Conservation (phyloP, 257 asterid genomes). For the Agastache rugosa region DNA sequence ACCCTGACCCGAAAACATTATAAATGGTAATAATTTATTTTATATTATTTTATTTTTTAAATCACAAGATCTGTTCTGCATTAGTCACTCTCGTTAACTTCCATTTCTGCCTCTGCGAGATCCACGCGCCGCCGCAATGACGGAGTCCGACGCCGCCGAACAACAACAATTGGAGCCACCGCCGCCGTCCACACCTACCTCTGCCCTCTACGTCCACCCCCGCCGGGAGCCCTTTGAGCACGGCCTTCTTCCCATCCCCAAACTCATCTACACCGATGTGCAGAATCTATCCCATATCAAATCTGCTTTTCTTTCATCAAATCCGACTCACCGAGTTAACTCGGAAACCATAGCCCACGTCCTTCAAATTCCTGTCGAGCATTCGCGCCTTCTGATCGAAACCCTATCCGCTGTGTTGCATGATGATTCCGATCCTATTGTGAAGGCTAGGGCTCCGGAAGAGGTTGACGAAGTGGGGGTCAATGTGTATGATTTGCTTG, state of each 20-base stretch:
- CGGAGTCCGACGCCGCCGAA: slow-evolving; percentile 42
- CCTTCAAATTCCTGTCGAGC: slow-evolving; percentile 73
- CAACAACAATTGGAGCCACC: slow-evolving; percentile 42
- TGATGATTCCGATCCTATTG: slow-evolving; percentile 70
- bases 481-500: slow-evolving; percentile 80
- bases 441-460: slow-evolving; percentile 52
- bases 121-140: slow-evolving; percentile 66
- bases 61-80: slow-evolving; percentile 23
- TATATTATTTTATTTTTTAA: neutral
- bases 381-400: slow-evolving; percentile 77
- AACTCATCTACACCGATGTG: slow-evolving; percentile 76
- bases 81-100: slow-evolving; percentile 13
- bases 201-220: slow-evolving; percentile 59
- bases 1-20: slow-evolving; percentile 7
- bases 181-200: slow-evolving; percentile 39
- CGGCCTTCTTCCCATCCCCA: slow-evolving; percentile 85
- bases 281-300: slow-evolving; percentile 69
- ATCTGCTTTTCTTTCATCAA: slow-evolving; percentile 64
- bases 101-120: slow-evolving; percentile 35
- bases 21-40: neutral
- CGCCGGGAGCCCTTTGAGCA: slow-evolving; percentile 95
- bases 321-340: slow-evolving; percentile 50
- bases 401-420: slow-evolving; percentile 69
- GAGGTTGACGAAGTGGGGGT: slow-evolving; percentile 70
- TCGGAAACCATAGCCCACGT: slow-evolving; percentile 49